Conservation (phyloP, 805 yeast genomes). For the Metschnikowia continentalis region DNA sequence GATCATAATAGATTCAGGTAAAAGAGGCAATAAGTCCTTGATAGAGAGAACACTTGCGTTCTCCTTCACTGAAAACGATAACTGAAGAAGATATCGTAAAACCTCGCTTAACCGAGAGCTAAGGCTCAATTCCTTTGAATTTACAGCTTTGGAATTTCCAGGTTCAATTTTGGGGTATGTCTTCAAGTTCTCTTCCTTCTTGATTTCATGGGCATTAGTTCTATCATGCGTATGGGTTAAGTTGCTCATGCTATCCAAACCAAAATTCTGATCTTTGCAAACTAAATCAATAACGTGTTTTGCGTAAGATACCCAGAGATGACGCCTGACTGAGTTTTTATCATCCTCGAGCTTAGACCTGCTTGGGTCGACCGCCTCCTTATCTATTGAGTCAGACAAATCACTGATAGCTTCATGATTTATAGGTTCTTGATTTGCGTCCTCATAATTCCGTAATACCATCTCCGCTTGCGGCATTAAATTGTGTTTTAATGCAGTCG, state of each 20-base stretch:
- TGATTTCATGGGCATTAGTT: not conserved
- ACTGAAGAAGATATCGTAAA: conserved; percentile 28
- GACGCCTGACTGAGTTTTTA: conserved; percentile 48
- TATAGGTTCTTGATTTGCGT: conserved; percentile 3
- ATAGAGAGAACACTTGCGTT: conserved; percentile 46
- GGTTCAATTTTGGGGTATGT: conserved; percentile 17
- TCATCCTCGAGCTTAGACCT: conserved; percentile 33
- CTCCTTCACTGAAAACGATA: conserved; percentile 24
- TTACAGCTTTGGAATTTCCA: conserved; percentile 15
- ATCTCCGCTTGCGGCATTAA: conserved; percentile 50
- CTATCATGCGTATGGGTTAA: not conserved
- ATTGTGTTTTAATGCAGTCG: conserved; percentile 61
- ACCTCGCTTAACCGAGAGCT: conserved; percentile 21
- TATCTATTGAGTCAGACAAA: not conserved
- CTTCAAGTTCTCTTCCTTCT: not conserved
- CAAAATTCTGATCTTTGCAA: not conserved
- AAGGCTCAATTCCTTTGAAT: conserved; percentile 5
- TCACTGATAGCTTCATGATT: not conserved
- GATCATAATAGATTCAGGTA: conserved; percentile 79
- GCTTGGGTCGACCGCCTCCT: conserved; percentile 13
- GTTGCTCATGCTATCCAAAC: not conserved
- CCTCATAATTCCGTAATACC: conserved; percentile 31
- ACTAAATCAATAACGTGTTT: conserved; percentile 38
- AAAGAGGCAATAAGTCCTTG: conserved; percentile 77
- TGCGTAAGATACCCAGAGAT: conserved; percentile 69